Percentiles rank a stretch among this genome's conserved stretches.
Conservation (phyloP, 2,329 filamentous ascomycete genomes). For the Ceratocystiopsis sp. region DNA sequence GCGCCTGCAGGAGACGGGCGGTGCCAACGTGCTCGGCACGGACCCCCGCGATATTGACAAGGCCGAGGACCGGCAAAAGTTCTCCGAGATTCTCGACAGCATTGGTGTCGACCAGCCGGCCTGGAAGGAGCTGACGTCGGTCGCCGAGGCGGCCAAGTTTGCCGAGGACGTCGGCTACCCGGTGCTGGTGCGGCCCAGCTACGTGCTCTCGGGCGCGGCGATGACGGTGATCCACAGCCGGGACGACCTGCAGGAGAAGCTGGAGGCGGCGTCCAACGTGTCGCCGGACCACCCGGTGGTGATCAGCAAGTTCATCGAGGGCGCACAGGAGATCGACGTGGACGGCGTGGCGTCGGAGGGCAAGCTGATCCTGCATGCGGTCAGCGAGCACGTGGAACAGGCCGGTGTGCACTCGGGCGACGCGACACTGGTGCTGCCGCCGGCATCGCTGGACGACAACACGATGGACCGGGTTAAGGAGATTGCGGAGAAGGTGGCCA, state of each 20-base stretch:
- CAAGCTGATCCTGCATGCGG: slow-evolving; percentile 74
- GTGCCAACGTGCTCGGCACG: slow-evolving; percentile 81
- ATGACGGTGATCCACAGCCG: slow-evolving; percentile 93
- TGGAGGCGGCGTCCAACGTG: slow-evolving; percentile 75
- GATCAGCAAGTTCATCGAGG: slow-evolving; percentile 96
- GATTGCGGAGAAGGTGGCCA: slow-evolving; percentile 89
- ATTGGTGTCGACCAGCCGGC: slow-evolving; percentile 94
- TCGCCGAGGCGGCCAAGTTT: slow-evolving; percentile 73
- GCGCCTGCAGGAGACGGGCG: slow-evolving; percentile 76
- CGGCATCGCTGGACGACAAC: slow-evolving; percentile 56
- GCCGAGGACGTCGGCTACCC: slow-evolving; percentile 77
- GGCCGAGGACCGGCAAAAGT: slow-evolving; percentile 95
- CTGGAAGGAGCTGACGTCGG: slow-evolving; percentile 93
- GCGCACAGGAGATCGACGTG: slow-evolving; percentile 89
- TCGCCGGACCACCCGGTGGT: slow-evolving; percentile 96
- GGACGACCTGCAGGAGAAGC: slow-evolving; percentile 85
- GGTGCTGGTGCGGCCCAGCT: slow-evolving; percentile 84
- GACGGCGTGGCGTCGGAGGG: slow-evolving; percentile 81
- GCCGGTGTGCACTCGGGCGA: slow-evolving; percentile 97
- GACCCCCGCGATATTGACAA: slow-evolving; percentile 92
- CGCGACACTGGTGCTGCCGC: slow-evolving; percentile 83
- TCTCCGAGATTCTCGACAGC: slow-evolving; percentile 91
- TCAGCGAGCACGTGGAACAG: slow-evolving; percentile 92
- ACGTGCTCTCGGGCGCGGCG: slow-evolving; percentile 91
- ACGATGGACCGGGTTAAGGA: slow-evolving; percentile 82